Evolutionary conservation across 2,329 filamentous ascomycete species (phyloP).

Genomic region (Plectosphaerella plurivora): DNA sequence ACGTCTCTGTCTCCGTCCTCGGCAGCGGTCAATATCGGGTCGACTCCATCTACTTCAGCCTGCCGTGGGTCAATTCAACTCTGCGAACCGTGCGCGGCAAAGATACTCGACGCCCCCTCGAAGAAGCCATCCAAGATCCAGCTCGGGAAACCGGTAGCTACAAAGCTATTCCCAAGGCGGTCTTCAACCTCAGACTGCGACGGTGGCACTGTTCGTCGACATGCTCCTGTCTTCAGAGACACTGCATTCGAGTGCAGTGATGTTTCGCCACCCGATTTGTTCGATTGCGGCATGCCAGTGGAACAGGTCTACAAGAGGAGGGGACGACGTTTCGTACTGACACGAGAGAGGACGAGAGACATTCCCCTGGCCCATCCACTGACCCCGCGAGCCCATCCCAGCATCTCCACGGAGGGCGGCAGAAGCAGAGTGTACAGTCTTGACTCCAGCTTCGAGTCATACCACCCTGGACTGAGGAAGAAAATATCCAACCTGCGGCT

Average conservation of each 20-base stretch:
- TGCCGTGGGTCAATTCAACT: too few species aligned
- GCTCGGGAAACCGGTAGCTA: too few species aligned
- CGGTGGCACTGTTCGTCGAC: background rate
- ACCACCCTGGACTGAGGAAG: conserved; percentile 7
- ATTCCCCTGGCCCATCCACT: conserved; percentile 10
- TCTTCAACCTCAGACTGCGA: background rate
- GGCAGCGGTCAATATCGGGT: too few species aligned
- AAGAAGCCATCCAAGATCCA: too few species aligned
- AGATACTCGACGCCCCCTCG: too few species aligned
- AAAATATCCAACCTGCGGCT: conserved; percentile 11
- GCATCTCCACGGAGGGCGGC: conserved; percentile 5
- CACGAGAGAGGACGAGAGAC: background rate
- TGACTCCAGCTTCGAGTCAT: conserved; percentile 4
- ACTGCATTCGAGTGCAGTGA: background rate
- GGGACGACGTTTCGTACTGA: conserved; percentile 4
- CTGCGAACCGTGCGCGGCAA: too few species aligned
- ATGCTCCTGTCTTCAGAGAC: background rate
- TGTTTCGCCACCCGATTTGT: background rate
- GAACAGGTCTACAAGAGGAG: background rate
- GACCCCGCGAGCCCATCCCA: conserved; percentile 1
- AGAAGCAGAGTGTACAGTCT: conserved; percentile 7
- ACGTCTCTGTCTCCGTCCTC: too few species aligned
- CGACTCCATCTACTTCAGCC: too few species aligned
- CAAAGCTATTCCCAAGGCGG: too few species aligned
- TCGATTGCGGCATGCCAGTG: background rate